Evolutionary conservation across 2,329 filamentous ascomycete species (phyloP).

Genomic region (Ustulina deusta): DNA sequence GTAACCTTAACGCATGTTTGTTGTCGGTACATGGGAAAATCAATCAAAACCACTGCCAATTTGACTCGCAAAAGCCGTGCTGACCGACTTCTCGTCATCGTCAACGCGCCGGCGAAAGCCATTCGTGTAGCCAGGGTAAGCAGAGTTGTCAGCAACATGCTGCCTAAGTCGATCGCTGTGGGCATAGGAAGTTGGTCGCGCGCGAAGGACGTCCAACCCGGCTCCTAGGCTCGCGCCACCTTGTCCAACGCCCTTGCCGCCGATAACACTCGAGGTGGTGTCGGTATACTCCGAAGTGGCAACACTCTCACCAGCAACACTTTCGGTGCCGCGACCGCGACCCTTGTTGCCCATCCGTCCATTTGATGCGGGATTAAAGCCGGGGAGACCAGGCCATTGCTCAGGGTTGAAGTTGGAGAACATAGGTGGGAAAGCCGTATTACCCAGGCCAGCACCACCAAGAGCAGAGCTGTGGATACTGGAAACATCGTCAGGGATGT

Average conservation of each 20-base stretch:
- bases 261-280: constrained; percentile 80
- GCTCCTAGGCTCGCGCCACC: constrained; percentile 88
- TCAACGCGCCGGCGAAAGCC: constrained; percentile 80
- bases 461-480: constrained; percentile 94
- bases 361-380: constrained; percentile 64
- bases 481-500: constrained; percentile 96
- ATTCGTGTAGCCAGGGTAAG: constrained; percentile 74
- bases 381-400: constrained; percentile 85
- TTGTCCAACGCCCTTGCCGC: constrained; percentile 79
- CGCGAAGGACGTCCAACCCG: constrained; percentile 81
- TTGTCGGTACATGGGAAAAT: constrained; percentile 39
- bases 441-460: constrained; percentile 80
- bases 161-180: constrained; percentile 93
- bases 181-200: constrained; percentile 71
- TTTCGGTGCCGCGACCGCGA: constrained; percentile 76
- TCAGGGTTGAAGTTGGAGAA: constrained; percentile 93
- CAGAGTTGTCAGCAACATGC: constrained; percentile 85
- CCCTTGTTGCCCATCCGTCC: constrained; percentile 75
- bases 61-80: constrained; percentile 96
- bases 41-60: constrained; percentile 69
- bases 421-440: constrained; percentile 90
- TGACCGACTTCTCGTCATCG: constrained; percentile 95
- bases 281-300: constrained; percentile 93
- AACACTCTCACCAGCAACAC: constrained; percentile 90
- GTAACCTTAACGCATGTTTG: constrained; percentile 30